Conservation (phyloP, 148 eudicot species). For the Limonium bicolor region DNA sequence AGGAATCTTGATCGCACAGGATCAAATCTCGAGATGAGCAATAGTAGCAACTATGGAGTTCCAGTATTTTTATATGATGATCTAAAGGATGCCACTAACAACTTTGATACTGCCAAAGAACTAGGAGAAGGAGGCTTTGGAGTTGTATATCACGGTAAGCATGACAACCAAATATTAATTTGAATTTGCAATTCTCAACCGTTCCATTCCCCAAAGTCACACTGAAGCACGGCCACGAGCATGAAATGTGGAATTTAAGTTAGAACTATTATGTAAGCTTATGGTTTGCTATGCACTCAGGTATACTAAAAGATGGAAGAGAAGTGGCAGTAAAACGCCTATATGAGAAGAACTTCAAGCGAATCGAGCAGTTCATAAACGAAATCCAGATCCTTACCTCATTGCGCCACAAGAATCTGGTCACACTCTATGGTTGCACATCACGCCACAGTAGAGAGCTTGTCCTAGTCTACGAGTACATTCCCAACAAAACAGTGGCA, state of each 20-base stretch:
- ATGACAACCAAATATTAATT: conserved; percentile 1
- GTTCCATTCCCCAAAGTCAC: background rate
- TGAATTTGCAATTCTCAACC: background rate
- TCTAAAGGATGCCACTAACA: conserved; percentile 28
- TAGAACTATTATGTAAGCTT: no score
- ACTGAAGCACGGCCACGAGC: no score
- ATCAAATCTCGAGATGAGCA: conserved; percentile 15
- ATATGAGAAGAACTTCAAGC: conserved; percentile 25
- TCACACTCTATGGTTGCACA: conserved; percentile 47
- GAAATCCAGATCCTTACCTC: conserved; percentile 34
- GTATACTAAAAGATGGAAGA: conserved; percentile 34
- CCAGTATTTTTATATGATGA: conserved; percentile 32
- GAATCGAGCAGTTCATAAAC: conserved; percentile 32
- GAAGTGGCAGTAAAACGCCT: conserved; percentile 50
- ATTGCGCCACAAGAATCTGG: conserved; percentile 34
- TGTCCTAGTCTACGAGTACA: conserved; percentile 42
- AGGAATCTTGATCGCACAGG: conserved; percentile 5
- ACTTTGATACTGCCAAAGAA: conserved; percentile 28
- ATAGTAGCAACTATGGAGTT: conserved; percentile 17
- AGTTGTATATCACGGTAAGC: conserved; percentile 41
- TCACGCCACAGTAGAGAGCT: conserved; percentile 32
- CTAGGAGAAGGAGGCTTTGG: conserved; percentile 55
- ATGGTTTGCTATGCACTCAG: no score
- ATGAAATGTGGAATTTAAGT: no score
- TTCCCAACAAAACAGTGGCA: conserved; percentile 39